Conservation (phyloP, 306 rosid genomes). For the Casuarina glauca region DNA sequence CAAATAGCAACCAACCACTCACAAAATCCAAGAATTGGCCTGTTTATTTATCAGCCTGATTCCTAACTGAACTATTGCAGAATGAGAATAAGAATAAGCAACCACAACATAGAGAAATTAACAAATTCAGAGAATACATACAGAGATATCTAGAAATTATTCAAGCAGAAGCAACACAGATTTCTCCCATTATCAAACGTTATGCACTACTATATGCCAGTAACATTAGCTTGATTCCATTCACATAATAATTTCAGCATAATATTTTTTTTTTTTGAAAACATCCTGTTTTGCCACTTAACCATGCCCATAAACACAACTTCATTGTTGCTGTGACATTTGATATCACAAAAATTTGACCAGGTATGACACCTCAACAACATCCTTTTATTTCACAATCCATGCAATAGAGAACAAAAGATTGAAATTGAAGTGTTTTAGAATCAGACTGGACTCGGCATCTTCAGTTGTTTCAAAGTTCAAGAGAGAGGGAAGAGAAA, state of each 20-base stretch:
- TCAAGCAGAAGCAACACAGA: neutral
- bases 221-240: neutral
- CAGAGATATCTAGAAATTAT: neutral
- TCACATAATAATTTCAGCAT: neutral
- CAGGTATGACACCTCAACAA: neutral
- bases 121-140: neutral
- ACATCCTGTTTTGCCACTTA: neutral
- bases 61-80: neutral
- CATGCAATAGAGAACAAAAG: neutral
- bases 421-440: neutral
- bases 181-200: neutral
- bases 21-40: neutral
- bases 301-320: neutral
- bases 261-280: neutral
- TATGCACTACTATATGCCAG: neutral
- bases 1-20: slow-evolving; percentile 1
- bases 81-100: slow-evolving; percentile 8
- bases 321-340: neutral
- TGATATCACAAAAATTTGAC: neutral
- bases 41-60: neutral
- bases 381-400: neutral
- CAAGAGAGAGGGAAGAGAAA: too few species aligned
- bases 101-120: neutral
- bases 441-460: neutral
- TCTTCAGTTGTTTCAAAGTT: neutral